Evolutionary conservation across 2,329 filamentous ascomycete species (phyloP), one percentile per base, ranked within the genome.

Genomic region (Hypoxylon sp.): DNA sequence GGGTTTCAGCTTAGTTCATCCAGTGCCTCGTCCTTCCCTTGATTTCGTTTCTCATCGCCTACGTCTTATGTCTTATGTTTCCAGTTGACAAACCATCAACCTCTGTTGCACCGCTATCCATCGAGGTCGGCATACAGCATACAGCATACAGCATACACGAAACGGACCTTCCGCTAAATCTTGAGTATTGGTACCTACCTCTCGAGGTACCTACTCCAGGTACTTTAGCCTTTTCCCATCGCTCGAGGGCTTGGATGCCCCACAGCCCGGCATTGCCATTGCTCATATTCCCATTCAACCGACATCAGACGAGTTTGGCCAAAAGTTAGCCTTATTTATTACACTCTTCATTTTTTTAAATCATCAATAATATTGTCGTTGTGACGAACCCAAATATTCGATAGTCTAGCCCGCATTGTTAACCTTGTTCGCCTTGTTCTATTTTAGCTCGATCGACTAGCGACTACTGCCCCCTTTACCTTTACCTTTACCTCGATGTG

Each of bases 401-500:
- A 41, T 41, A 41, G 37, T 41, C 37, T 34, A 34, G 13, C 32
- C 13, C 32, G 32, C 32, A 4, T 34, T 26, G 30, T 41, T 41
- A 7, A 8, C 4, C 37, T 41, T 50, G 28, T 19, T 24, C 37
- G 37, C 37, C 57, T 43, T 24, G 1, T 32, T 15, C 20, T 24
- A 26, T 41, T 41, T 32, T 11, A 15, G 6, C 20, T 44, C 32
- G 2, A 11, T 44, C 26, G 17, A 49, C 47, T 20, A 34, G 13
- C 7, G n/a, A 22, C 15, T n/a, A 5, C 11, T 3, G 5, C 17
- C 26, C 19, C 13, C 26, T 6, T 44, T 28, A 24, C 10, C 49
- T 4, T 13, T 48, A 49, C 15, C 13, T 28, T 50, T 10, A 54
- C 15, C 49, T 62, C 64, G 30, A 68, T 68, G 62, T 68, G 51